Evolutionary conservation across 371 early-diverging fungal genomes (phyloP).

Genomic region (Neoconidiobolus thromboides): DNA sequence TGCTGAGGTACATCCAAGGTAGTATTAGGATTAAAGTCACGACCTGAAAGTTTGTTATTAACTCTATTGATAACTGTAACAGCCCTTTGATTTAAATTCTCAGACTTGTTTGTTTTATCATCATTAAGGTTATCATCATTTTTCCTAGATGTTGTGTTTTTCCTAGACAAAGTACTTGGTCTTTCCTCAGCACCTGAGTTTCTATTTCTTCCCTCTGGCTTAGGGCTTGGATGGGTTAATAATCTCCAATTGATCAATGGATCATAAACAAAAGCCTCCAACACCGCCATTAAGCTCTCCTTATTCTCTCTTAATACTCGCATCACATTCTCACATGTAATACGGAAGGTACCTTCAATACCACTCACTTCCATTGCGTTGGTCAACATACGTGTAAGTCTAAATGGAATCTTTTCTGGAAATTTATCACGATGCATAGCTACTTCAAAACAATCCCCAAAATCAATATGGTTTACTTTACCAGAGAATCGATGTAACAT

Average conservation of each 20-base stretch:
- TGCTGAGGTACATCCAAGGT: conserved; percentile 69
- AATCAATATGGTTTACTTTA: conserved; percentile 97
- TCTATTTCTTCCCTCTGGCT: conserved; percentile 7
- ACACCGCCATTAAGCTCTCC: conserved; percentile 93
- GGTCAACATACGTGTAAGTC: conserved; percentile 93
- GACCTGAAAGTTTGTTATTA: conserved; percentile 28
- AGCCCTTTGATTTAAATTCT: conserved; percentile 28
- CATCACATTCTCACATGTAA: conserved; percentile 92
- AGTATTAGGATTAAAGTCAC: conserved; percentile 75
- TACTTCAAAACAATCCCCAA: conserved; percentile 98
- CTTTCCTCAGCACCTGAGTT: not conserved
- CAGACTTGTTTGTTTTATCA: conserved; percentile 8
- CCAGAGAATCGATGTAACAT: conserved; percentile 88
- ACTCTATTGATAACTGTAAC: conserved; percentile 38
- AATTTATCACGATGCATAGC: conserved; percentile 93
- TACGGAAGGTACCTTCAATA: conserved; percentile 90
- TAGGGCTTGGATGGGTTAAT: conserved; percentile 20
- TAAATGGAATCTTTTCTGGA: conserved; percentile 96
- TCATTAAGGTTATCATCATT: not conserved
- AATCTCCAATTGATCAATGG: conserved; percentile 90
- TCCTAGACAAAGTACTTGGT: not conserved
- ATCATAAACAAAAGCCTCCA: conserved; percentile 96
- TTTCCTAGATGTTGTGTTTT: not conserved
- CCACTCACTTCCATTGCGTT: conserved; percentile 96
- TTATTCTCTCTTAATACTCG: conserved; percentile 87